phyloP scores from a whole-genome alignment of 495 filamentous ascomycete species.

The Penicillium fimorum region DNA sequence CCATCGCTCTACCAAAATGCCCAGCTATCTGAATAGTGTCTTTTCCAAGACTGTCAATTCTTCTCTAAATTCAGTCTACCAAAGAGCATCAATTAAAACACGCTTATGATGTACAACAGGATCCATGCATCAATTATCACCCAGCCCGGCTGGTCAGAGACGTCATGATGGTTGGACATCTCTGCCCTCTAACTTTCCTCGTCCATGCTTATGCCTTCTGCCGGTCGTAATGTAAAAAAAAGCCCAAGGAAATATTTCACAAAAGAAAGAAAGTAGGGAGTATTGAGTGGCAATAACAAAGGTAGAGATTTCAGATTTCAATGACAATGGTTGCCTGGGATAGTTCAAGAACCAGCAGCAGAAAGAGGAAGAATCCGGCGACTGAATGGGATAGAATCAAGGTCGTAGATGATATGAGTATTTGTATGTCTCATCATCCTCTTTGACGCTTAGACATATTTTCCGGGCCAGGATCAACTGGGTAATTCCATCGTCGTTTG shows the following conservation, averaged over 20 bases:
- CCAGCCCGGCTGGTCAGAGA: background rate
- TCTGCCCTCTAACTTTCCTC: background rate
- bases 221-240: conserved; percentile 11
- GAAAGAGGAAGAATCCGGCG: background rate
- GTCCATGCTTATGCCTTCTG: background rate
- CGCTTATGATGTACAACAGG: background rate
- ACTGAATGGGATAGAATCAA: background rate
- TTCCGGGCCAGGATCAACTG: conserved; percentile 35
- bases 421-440: conserved; percentile 22
- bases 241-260: background rate
- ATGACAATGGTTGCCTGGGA: background rate
- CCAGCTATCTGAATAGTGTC: background rate
- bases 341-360: background rate
- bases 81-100: background rate
- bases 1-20: background rate
- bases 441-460: conserved; percentile 37
- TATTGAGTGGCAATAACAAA: background rate
- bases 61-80: background rate
- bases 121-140: background rate
- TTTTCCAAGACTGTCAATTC: background rate
- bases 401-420: background rate
- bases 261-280: background rate
- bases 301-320: background rate
- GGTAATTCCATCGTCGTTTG: conserved; percentile 69
- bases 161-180: background rate